Percentiles rank a stretch among this genome's conserved stretches.
Evolutionary conservation across 1,284 basidiomycete genomes (phyloP).

Genomic region (Ganoderma meredithae): DNA sequence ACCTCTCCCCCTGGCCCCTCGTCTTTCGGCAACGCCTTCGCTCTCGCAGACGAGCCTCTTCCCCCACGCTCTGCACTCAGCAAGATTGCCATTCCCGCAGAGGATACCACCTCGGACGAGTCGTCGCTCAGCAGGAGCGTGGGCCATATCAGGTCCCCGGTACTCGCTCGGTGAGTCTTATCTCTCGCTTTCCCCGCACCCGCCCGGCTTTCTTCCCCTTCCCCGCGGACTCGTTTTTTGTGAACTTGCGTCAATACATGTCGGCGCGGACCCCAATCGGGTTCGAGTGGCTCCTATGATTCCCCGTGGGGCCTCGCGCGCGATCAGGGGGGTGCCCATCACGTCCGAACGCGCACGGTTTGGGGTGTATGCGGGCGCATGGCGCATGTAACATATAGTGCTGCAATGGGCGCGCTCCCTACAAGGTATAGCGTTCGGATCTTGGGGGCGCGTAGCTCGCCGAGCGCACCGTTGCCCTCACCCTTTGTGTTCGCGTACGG

Average conservation of each 20-base stretch:
- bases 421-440: background rate
- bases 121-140: conserved; percentile 26
- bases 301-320: background rate
- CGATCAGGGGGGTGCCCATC: background rate
- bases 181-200: conserved; percentile 3
- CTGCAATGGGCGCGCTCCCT: background rate
- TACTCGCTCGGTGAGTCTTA: conserved; percentile 39
- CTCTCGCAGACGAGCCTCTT: conserved; percentile 9
- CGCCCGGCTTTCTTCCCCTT: background rate
- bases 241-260: background rate
- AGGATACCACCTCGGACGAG: conserved; percentile 28
- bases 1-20: conserved; percentile 28
- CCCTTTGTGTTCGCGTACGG: background rate
- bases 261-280: background rate
- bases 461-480: background rate
- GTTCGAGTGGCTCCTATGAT: background rate
- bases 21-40: conserved; percentile 21
- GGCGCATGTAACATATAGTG: background rate
- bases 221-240: background rate
- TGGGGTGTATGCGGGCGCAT: background rate
- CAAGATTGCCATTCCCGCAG: conserved; percentile 20
- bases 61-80: conserved; percentile 11
- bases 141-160: conserved; percentile 40
- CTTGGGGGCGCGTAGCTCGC: background rate
- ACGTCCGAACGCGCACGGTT: background rate